Evolutionary conservation across 805 yeast genomes (phyloP).

Genomic region (Yamadazyma phyllophila): DNA sequence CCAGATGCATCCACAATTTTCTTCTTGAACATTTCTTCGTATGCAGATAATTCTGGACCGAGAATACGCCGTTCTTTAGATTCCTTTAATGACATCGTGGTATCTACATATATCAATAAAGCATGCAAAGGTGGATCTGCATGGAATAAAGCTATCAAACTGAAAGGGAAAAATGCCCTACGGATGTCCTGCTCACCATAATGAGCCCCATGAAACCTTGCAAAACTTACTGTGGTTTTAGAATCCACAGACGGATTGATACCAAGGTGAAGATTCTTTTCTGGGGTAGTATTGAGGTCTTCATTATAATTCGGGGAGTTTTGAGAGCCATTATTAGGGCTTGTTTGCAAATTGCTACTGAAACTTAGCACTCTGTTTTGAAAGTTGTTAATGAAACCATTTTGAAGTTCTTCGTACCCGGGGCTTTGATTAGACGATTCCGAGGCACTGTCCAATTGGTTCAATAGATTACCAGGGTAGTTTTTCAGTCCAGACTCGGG

Average conservation of each 20-base stretch:
- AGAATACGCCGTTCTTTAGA: neutral
- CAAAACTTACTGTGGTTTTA: neutral
- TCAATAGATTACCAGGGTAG: too few relatives aligned
- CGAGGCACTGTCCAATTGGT: neutral
- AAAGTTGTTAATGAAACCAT: too few relatives aligned
- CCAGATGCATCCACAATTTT: neutral
- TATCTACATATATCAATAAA: neutral
- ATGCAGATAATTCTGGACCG: neutral
- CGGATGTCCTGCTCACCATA: neutral
- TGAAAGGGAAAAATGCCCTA: neutral
- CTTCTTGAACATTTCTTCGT: slow-evolving; percentile 2
- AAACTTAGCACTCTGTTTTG: too few relatives aligned
- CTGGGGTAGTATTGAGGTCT: neutral
- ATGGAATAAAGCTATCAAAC: neutral
- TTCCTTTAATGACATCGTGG: neutral
- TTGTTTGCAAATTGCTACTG: too few relatives aligned
- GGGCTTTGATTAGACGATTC: neutral
- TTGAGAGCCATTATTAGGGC: too few relatives aligned
- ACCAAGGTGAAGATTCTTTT: neutral
- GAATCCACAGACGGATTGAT: neutral
- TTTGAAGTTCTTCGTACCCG: too few relatives aligned
- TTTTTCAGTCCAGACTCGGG: neutral
- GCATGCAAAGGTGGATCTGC: neutral
- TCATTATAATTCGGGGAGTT: neutral
- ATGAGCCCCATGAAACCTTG: neutral